Evolutionary conservation across 257 asterid species (phyloP), one percentile per base, ranked within the genome.

Genomic region (Orobanche coerulescens): DNA sequence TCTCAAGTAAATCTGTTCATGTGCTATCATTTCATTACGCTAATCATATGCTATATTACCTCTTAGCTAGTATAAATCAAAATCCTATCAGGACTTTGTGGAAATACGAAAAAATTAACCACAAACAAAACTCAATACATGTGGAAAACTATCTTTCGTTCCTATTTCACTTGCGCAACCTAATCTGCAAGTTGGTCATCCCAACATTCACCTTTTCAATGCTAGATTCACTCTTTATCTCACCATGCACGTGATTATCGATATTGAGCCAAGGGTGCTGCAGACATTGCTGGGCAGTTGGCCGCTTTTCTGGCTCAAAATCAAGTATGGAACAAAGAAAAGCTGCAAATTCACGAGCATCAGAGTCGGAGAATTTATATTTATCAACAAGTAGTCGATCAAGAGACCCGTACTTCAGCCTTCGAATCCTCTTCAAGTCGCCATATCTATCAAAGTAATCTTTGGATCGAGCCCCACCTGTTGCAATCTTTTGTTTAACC

Each of bases 401-500:
- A 18, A 93, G 84, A 36, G 94, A 48, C 69, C 75, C 76, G 66
- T 74, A 78, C 72, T 89, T 89, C 37, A 93, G 79, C 76, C 97
- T 84, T 51, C 97, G 73, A 66, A 93, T 93, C 83, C 97, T 86
- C 87, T 84, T 93, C 75, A 93, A 71, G 73, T 93, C 99, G 2
- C 99, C 99, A 44, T 87, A 78, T 74, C 96, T 78, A 69, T 86
- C 95, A 20, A 93, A 89, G 84, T 84, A 93, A 70, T 89, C 96
- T 65, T 84, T 89, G 25, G 96, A 86, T 42, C 87, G 86, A 31
- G 78, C 86, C 71, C 97, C 96, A 16, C 82, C 66, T 31, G 84
- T 79, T 40, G 99, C 92, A 51, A 86, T 78, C 99, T 93, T 81
- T 42, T 48, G 33, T 73, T 70, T 42, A 65, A 74, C 58, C 40